Base-by-base conservation (phyloP, 345 rosid species). In the Turnera subulata region DNA sequence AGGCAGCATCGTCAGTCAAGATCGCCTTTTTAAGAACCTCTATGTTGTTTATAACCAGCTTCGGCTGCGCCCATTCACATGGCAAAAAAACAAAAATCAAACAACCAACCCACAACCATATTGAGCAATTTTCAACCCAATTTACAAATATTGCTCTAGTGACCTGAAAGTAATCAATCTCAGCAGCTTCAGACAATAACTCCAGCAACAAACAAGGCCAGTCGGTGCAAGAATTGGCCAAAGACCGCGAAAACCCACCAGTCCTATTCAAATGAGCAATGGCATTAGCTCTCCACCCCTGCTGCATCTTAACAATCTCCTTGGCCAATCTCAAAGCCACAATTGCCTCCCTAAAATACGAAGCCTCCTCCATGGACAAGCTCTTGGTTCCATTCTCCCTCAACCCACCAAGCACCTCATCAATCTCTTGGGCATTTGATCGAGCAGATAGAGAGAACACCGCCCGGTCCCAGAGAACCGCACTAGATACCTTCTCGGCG, bases 151-250 rank as follows among this genome's bases (percentile, higher is more conserved):
- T 8, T 29, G 11, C 29, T 18, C 43, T 33, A 62, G 40, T 52
- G 73, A 87, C 97, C 99, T 87, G 96, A 64, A 89, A 93, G 59
- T 81, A 80, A 70, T 77, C 88, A 65, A 73, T 76, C 72, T 93
- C 97, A 21, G 99, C 97, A 67, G 97, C 88, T 63, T 87, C 80
- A 37, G 99, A 89, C 73, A 89, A 62, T 82, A 93, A 69, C 59
- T 93, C 99, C n/a, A 93, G 72, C 82, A 93, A 62, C 74, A 93
- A 70, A 69, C 80, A 81, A 23, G 96, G 99, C 99, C 97, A 93
- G 51, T 90, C 95, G 40, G 97, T 82, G 63, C 78, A 82, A 0
- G 96, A 87, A 82, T 93, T 75, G 0, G 96, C 96, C 51, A 89
- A 69, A 0, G 96, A 75, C 80, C 86, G 83, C 1, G 99, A 93